These are phyloP conservation scores for Penicillium frequentans DNA, from an alignment of 2,329 filamentous ascomycete genomes.

Conservation along the genomic window DNA sequence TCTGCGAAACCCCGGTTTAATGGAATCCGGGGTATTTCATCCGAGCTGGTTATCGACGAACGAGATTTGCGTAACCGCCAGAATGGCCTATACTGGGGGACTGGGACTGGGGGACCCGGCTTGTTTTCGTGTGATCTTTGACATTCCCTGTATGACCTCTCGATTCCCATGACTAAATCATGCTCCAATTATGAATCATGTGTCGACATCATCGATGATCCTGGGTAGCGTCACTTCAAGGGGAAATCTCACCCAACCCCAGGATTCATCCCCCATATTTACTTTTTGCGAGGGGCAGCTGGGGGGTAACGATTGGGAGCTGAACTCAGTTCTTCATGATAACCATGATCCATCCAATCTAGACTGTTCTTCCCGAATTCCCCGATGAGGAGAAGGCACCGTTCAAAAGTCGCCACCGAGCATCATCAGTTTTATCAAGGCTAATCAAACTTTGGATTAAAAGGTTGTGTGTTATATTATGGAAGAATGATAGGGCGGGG, in stretches of 20 bases:
- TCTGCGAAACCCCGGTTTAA: neutral
- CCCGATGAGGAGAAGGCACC: neutral
- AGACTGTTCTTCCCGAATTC: constrained; percentile 5
- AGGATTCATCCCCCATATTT: constrained; percentile 6
- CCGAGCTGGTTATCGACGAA: constrained; percentile 2
- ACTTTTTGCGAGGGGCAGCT: neutral
- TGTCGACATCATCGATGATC: constrained; percentile 29
- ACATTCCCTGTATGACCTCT: constrained; percentile 11
- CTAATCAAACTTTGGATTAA: neutral
- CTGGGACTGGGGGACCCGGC: constrained; percentile 1
- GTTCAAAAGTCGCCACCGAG: neutral
- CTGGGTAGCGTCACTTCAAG: constrained; percentile 14
- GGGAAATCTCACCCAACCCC: constrained; percentile 2
- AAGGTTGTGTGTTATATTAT: too few species aligned
- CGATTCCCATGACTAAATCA: constrained; percentile 21
- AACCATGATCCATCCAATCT: neutral
- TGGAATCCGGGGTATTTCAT: constrained; percentile 10
- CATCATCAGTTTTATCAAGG: neutral
- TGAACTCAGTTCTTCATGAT: neutral
- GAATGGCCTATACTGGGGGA: neutral
- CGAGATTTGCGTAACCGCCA: constrained; percentile 5
- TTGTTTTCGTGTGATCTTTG: constrained; percentile 13
- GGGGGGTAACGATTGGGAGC: neutral
- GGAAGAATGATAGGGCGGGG: neutral
- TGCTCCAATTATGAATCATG: constrained; percentile 18